Percentiles rank a stretch among this genome's conserved stretches.
Conservation (phyloP, 805 yeast species). For the Spathaspora passalidarum region DNA sequence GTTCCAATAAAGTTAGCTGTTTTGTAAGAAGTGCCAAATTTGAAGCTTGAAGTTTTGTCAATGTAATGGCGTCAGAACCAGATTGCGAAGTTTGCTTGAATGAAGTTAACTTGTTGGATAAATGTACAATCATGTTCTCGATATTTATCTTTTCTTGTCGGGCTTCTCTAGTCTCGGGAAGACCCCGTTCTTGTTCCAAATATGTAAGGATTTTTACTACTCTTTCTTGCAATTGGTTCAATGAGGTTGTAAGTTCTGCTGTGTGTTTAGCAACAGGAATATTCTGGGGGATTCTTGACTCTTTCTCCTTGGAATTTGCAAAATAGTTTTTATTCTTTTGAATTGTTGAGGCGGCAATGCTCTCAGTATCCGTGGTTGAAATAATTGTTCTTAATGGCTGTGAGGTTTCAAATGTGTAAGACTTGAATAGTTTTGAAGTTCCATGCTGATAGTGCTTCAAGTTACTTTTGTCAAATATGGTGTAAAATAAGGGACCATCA, state of each 20-base stretch:
- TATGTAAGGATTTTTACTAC: conserved; percentile 20
- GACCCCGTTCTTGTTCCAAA: conserved; percentile 10
- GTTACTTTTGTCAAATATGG: conserved; percentile 5
- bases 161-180: not conserved
- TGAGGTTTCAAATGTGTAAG: not conserved
- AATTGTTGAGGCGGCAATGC: conserved; percentile 30
- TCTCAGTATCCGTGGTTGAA: conserved; percentile 28
- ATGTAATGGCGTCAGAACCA: not conserved
- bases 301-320: conserved; percentile 5
- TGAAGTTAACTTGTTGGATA: conserved; percentile 21
- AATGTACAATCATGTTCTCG: conserved; percentile 23
- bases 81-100: conserved; percentile 6
- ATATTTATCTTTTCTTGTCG: conserved; percentile 13
- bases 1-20: conserved; percentile 24
- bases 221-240: conserved; percentile 22
- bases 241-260: not conserved
- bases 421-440: not conserved
- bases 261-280: conserved; percentile 6
- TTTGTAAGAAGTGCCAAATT: conserved; percentile 30
- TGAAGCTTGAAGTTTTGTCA: conserved; percentile 18
- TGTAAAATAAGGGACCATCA: not conserved
- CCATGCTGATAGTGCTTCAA: not conserved
- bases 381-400: conserved; percentile 14
- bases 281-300: not conserved
- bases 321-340: conserved; percentile 24